phyloP scores from a whole-genome alignment of 2,329 filamentous ascomycete species.

The Microdochium bolleyi region DNA sequence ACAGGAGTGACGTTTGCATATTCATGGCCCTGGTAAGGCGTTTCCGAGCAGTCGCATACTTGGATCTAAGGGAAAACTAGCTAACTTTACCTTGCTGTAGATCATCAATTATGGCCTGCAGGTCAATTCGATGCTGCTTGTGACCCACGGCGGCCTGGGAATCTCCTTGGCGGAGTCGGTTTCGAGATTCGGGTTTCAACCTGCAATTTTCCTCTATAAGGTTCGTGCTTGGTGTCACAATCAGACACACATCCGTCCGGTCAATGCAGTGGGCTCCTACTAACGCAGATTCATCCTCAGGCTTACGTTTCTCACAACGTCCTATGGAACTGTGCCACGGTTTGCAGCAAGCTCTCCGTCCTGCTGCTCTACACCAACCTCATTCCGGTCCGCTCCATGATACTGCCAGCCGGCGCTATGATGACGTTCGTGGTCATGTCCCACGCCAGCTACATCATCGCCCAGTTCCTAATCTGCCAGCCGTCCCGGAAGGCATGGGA shows the following conservation, averaged over 20 bases:
- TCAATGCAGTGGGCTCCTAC: no score
- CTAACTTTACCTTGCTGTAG: background rate
- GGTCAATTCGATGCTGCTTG: conserved; percentile 3
- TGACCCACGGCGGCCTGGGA: conserved; percentile 3
- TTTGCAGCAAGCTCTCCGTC: conserved; percentile 4
- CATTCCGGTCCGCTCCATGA: conserved; percentile 4
- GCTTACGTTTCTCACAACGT: conserved; percentile 2
- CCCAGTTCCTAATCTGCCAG: conserved; percentile 2
- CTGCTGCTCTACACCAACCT: conserved; percentile 4
- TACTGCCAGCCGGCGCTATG: background rate
- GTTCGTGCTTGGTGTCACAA: background rate
- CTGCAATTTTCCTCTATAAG: conserved; percentile 2
- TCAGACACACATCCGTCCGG: no score
- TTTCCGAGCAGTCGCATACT: background rate
- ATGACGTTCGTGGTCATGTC: conserved; percentile 1
- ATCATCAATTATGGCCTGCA: conserved; percentile 2
- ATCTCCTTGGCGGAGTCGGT: background rate
- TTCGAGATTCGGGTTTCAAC: conserved; percentile 1
- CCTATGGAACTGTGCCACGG: conserved; percentile 3
- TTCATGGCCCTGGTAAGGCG: background rate
- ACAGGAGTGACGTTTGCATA: conserved; percentile 4
- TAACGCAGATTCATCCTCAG: no score
- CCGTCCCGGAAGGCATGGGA: background rate
- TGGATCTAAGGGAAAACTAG: background rate
- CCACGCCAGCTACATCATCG: conserved; percentile 2